Percentiles rank a stretch among this genome's conserved stretches.
phyloP scores from a whole-genome alignment of 202 grass and related monocot species.

The Carex arenaria region DNA sequence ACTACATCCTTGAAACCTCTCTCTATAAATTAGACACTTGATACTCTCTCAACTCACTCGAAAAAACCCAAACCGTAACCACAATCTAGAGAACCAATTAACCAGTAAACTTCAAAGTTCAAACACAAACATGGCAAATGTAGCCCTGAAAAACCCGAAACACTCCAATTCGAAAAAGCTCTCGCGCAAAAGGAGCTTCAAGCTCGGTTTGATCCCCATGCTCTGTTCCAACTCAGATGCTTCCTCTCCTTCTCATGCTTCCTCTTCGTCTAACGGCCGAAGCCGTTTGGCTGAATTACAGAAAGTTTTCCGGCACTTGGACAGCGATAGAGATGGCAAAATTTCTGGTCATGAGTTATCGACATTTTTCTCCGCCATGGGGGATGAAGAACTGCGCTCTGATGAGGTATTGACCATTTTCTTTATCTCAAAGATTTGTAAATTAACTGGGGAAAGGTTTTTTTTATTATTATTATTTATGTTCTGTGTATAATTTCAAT shows the following conservation, averaged over 20 bases:
- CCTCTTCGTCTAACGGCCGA: slow-evolving; percentile 20
- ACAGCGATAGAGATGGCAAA: slow-evolving; percentile 71
- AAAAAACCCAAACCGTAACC: neutral
- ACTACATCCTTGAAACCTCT: neutral
- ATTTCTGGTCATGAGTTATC: slow-evolving; percentile 67
- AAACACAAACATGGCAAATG: slow-evolving; percentile 35
- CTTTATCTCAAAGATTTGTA: neutral
- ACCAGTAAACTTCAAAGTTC: too few relatives aligned
- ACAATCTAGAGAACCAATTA: neutral
- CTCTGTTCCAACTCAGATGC: slow-evolving; percentile 48
- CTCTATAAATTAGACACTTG: slow-evolving; percentile 24
- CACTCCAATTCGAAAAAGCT: slow-evolving; percentile 27
- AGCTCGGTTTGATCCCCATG: slow-evolving; percentile 43
- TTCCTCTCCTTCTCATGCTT: slow-evolving; percentile 27
- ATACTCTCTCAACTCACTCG: neutral
- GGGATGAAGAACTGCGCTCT: slow-evolving; percentile 47
- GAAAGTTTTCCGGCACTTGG: slow-evolving; percentile 80
- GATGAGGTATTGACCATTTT: slow-evolving; percentile 9
- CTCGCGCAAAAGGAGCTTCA: slow-evolving; percentile 60
- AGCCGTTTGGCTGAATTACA: slow-evolving; percentile 52
- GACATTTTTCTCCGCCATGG: slow-evolving; percentile 67
- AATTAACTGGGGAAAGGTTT: neutral
- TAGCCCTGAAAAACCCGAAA: slow-evolving; percentile 31
- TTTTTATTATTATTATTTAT: neutral
- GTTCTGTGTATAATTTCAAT: neutral